Evolutionary conservation across 2,329 filamentous ascomycete genomes (phyloP), one percentile per base, ranked within the genome.

Genomic region (Colletotrichum spaethianum): DNA sequence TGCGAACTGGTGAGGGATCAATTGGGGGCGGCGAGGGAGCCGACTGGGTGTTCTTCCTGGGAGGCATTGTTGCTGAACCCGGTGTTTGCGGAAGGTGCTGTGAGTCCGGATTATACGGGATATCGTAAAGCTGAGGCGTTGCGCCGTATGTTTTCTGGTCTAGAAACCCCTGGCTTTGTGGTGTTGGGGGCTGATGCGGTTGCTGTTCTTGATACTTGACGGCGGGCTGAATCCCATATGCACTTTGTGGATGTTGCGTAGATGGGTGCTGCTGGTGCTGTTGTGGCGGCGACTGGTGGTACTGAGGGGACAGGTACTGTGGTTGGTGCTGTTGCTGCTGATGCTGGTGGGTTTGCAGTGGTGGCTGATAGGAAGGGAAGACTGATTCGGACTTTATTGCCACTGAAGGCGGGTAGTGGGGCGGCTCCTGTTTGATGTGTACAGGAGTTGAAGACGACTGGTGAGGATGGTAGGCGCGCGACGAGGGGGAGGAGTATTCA

Each of bases 1-100:
- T 98, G 82, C 91, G 94, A 77, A 99, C 94, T 53, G 94, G 88
- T 82, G 84, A 98, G 84, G 82, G 89, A 81, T 84, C 91, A 77
- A 90, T 83, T 53, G 81, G 80, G 38, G 82, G 80, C 66, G 83
- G 79, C 71, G 76, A 79, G 52, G 78, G 82, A 50, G 78, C 81
- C 75, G 77, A 81, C 76, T 70, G 81, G 73, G 82, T 79, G 69
- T 81, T 78, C 76, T 81, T 82, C 70, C 81, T 81, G 42, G 81
- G 82, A 73, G 82, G 83, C 83, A 85, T 86, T 52, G 73, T 69
- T 53, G 69, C 48, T 62, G 70, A 50, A 67, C 59, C 40, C 50
- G 73, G 57, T 68, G 73, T 63, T 55, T 72, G 75, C 42, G 73
- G 70, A 36, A 75, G 74, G 16, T 66, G 71, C 26, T 76, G 73